These are phyloP conservation scores for Hericium erinaceus DNA, from an alignment of 768 basidiomycete species.

Conservation along the genomic window DNA sequence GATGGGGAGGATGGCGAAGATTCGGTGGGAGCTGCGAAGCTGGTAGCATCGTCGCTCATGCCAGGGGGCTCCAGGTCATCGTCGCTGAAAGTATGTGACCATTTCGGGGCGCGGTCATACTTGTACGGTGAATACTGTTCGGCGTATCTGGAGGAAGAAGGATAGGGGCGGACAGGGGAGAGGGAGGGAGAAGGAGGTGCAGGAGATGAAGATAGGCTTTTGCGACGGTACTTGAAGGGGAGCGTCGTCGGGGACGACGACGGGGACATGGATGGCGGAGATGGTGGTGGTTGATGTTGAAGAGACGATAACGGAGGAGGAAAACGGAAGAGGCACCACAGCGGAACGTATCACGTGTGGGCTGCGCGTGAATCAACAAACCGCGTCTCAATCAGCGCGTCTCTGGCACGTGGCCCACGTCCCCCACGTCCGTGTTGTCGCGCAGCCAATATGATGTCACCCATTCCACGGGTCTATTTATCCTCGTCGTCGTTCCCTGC, in stretches of 20 bases:
- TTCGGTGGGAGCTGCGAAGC: background rate
- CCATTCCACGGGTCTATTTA: too few species aligned
- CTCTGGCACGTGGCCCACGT: background rate
- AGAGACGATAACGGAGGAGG: background rate
- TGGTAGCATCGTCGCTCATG: conserved; percentile 10
- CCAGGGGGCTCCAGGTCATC: conserved; percentile 13
- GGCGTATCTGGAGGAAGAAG: background rate
- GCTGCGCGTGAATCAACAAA: background rate
- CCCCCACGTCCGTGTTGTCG: background rate
- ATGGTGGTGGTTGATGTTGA: background rate
- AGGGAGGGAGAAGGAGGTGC: conserved; percentile 5
- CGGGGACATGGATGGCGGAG: background rate
- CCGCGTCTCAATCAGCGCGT: background rate
- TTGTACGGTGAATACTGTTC: background rate
- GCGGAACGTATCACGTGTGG: background rate
- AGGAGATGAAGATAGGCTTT: conserved; percentile 3
- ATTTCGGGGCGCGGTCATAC: conserved; percentile 2
- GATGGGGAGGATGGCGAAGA: conserved; percentile 5
- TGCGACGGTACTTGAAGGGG: conserved; percentile 9
- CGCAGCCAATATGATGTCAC: too few species aligned
- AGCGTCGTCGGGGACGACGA: background rate
- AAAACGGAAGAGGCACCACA: too few species aligned
- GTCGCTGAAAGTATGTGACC: conserved; percentile 7
- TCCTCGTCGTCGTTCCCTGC: background rate
- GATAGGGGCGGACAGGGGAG: background rate